Evolutionary conservation across 2,329 filamentous ascomycete species (phyloP).

Genomic region (Lomentospora prolificans): DNA sequence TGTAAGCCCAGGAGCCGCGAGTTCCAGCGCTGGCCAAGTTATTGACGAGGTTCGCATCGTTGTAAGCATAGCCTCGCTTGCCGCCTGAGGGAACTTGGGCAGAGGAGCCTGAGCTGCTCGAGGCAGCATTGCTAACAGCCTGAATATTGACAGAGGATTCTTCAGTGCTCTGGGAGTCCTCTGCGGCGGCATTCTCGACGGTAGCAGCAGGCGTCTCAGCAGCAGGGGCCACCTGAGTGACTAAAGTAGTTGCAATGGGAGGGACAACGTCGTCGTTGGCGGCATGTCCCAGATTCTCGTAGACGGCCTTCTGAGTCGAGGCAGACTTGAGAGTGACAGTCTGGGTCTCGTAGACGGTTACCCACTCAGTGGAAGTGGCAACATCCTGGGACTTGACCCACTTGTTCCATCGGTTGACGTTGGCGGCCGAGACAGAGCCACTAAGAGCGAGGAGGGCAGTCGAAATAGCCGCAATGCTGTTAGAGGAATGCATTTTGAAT

Average conservation of each 20-base stretch:
- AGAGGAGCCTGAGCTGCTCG: conserved; percentile 4
- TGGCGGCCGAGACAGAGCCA: conserved; percentile 32
- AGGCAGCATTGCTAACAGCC: conserved; percentile 10
- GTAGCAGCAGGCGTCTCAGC: conserved; percentile 16
- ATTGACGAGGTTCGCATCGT: conserved; percentile 42
- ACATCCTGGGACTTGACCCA: conserved; percentile 15
- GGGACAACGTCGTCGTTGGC: conserved; percentile 8
- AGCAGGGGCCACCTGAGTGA: conserved; percentile 16
- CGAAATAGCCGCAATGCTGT: background rate
- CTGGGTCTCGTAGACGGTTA: conserved; percentile 30
- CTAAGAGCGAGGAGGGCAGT: conserved; percentile 30
- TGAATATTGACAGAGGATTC: conserved; percentile 7
- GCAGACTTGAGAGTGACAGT: conserved; percentile 22
- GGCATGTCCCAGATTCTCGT: conserved; percentile 2
- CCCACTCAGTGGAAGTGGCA: conserved; percentile 26
- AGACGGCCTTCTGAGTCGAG: conserved; percentile 6
- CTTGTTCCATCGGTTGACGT: conserved; percentile 29
- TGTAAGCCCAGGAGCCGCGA: conserved; percentile 51
- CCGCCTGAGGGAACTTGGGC: conserved; percentile 19
- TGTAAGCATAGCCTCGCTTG: conserved; percentile 64
- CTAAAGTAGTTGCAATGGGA: conserved; percentile 12
- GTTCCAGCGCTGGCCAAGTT: conserved; percentile 31
- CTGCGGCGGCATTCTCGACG: background rate
- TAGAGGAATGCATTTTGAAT: conserved; percentile 1
- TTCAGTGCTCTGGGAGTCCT: no score